These are phyloP conservation scores for Phytophthora boehmeriae DNA, from an alignment of 352 stramenopile genomes.

Conservation along the genomic window DNA sequence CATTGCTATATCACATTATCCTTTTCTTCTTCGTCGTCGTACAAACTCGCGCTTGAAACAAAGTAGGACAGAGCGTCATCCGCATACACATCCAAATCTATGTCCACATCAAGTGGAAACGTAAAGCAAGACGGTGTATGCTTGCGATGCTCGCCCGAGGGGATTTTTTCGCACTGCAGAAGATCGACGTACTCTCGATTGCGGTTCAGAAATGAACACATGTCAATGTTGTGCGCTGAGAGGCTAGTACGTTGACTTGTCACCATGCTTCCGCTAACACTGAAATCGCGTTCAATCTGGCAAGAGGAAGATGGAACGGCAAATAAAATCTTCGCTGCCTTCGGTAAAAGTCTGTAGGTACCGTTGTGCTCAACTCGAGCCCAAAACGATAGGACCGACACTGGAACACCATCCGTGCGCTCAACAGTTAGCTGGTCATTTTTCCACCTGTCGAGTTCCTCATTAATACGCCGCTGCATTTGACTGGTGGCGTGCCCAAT, in stretches of 20 bases:
- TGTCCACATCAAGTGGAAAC: neutral
- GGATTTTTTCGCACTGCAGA: neutral
- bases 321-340: neutral
- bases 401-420: neutral
- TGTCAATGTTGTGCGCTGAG: constrained; percentile 1
- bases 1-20: neutral
- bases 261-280: neutral
- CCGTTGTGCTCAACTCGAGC: neutral
- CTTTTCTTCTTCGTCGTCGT: neutral
- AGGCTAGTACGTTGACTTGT: neutral
- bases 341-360: neutral
- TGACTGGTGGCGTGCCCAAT: neutral
- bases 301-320: neutral
- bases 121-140: constrained; percentile 1
- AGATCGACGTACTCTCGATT: neutral
- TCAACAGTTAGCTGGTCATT: neutral
- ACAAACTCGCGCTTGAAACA: neutral
- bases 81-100: neutral
- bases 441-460: constrained; percentile 1
- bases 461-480: neutral
- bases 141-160: neutral
- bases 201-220: neutral
- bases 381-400: neutral
- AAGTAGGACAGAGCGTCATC: neutral
- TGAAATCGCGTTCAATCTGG: neutral